Percentiles rank a stretch among this genome's conserved stretches.
Evolutionary conservation across 306 rosid species (phyloP).

Genomic region (Dicorynia guianensis): DNA sequence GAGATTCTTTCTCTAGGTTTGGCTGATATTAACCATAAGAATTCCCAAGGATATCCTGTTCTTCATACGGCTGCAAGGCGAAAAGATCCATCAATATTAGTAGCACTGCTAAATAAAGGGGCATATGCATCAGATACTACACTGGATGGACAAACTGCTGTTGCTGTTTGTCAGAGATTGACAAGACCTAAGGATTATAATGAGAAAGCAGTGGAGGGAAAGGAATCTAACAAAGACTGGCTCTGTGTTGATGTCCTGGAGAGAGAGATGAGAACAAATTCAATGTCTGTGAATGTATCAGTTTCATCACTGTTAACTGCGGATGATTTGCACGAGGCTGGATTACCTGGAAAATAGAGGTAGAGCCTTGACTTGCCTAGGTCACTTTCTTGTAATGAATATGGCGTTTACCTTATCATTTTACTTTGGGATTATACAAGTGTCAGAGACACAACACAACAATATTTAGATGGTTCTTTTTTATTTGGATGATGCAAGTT

Average conservation of each 20-base stretch:
- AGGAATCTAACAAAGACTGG: conserved; percentile 82
- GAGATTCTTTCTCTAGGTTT: conserved; percentile 66
- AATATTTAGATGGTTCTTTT: background rate
- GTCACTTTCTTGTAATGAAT: conserved; percentile 32
- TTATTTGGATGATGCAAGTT: background rate
- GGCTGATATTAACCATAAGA: conserved; percentile 62
- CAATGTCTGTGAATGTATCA: conserved; percentile 53
- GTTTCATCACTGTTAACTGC: conserved; percentile 52
- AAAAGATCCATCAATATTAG: conserved; percentile 75
- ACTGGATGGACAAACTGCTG: conserved; percentile 81
- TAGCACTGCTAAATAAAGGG: conserved; percentile 70
- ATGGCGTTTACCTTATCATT: conserved; percentile 1
- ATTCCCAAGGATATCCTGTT: conserved; percentile 65
- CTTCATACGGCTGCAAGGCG: conserved; percentile 95
- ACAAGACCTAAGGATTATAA: conserved; percentile 79
- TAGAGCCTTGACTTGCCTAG: conserved; percentile 38
- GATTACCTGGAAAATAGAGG: conserved; percentile 89
- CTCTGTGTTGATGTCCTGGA: conserved; percentile 85
- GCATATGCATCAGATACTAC: conserved; percentile 72
- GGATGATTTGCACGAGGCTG: conserved; percentile 71
- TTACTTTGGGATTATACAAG: conserved; percentile 18
- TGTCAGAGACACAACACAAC: conserved; percentile 3
- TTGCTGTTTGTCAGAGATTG: conserved; percentile 83
- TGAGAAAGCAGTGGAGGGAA: conserved; percentile 52
- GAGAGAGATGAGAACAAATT: conserved; percentile 81